phyloP scores from a whole-genome alignment of 2,329 filamentous ascomycete species.

The Harringtonia aguacate region DNA sequence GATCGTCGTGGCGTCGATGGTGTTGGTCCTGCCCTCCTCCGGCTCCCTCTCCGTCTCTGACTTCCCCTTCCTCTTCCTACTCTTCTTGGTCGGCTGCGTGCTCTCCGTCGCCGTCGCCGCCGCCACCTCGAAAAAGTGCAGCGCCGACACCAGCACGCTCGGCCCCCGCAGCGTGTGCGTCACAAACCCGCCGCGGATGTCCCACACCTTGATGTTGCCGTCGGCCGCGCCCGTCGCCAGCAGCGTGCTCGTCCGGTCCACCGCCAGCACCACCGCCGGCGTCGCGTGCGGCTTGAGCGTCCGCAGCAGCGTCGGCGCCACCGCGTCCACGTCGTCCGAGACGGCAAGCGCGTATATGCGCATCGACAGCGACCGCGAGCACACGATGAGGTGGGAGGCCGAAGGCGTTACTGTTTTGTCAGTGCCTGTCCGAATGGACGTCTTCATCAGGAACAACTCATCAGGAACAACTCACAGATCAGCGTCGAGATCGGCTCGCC shows the following conservation, averaged over 20 bases:
- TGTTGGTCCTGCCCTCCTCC: constrained; percentile 15
- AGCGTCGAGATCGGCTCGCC: constrained; percentile 71
- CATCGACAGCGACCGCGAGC: constrained; percentile 93
- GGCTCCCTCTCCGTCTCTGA: constrained; percentile 36
- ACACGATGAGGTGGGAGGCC: constrained; percentile 78
- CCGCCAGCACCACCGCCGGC: constrained; percentile 75
- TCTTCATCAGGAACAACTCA: not conserved
- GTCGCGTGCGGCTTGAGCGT: constrained; percentile 84
- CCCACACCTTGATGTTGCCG: constrained; percentile 93
- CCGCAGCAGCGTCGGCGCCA: constrained; percentile 59
- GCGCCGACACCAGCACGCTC: constrained; percentile 78
- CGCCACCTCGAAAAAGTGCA: constrained; percentile 80
- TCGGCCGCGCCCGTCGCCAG: constrained; percentile 90
- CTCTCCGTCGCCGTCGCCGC: constrained; percentile 36
- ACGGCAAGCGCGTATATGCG: constrained; percentile 69
- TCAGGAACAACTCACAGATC: constrained; percentile 15
- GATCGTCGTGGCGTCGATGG: constrained; percentile 24
- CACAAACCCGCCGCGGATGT: constrained; percentile 78
- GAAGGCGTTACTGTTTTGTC: constrained; percentile 80
- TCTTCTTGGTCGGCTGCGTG: constrained; percentile 23
- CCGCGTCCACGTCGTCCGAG: constrained; percentile 41
- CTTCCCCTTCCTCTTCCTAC: constrained; percentile 26
- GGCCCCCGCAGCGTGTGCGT: constrained; percentile 95
- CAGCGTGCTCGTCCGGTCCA: constrained; percentile 80
- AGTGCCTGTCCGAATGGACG: too few relatives aligned